phyloP scores from a whole-genome alignment of 257 asterid genomes.

The Ligustrum vulgare region DNA sequence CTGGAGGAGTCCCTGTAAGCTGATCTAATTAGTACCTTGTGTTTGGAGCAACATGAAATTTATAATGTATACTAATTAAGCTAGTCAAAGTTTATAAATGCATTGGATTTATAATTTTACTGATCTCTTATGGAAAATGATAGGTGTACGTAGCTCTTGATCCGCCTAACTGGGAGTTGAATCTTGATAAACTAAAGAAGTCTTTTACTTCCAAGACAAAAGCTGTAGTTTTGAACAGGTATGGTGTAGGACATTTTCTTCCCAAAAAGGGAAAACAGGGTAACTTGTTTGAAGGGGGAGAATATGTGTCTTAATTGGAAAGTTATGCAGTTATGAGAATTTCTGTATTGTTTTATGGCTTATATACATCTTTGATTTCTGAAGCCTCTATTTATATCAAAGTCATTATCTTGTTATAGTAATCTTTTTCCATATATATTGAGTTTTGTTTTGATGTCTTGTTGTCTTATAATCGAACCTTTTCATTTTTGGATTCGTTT shows the following conservation, averaged over 20 bases:
- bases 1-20: conserved; percentile 93
- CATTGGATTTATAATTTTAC: conserved; percentile 13
- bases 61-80: not conserved
- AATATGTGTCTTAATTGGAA: not conserved
- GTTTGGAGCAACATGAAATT: not conserved
- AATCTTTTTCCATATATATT: not conserved
- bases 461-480: not conserved
- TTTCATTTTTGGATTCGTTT: not conserved
- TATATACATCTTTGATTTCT: not conserved
- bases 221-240: conserved; percentile 89
- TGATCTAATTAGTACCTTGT: not conserved
- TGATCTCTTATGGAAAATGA: conserved; percentile 19
- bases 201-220: conserved; percentile 62
- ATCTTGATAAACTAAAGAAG: conserved; percentile 55
- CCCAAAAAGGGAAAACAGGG: not conserved
- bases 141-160: conserved; percentile 86
- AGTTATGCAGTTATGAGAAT: not conserved
- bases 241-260: not conserved
- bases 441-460: not conserved
- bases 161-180: conserved; percentile 75
- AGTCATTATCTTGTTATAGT: not conserved
- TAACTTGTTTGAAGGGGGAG: not conserved
- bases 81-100: not conserved
- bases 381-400: not conserved
- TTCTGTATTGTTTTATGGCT: not conserved